Percentiles rank a stretch among this genome's conserved stretches.
These are phyloP conservation scores for Hymenoscyphus repandus DNA, from an alignment of 2,329 filamentous ascomycete genomes.

Conservation along the genomic window DNA sequence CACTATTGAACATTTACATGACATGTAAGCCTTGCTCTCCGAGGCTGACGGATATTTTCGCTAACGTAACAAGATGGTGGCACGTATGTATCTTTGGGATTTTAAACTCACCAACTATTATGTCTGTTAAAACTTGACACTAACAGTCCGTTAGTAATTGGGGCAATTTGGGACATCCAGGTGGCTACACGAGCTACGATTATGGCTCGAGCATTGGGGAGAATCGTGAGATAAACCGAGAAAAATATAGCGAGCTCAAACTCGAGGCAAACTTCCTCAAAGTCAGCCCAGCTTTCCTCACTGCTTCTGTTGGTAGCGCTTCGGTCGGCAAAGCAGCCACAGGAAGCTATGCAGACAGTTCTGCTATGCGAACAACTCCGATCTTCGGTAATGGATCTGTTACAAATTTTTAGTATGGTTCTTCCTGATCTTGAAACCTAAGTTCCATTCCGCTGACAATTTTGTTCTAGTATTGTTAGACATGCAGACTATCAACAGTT, in stretches of 20 bases:
- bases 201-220: constrained; percentile 62
- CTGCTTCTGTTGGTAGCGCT: constrained; percentile 42
- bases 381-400: constrained; percentile 49
- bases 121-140: background rate
- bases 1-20: constrained; percentile 73
- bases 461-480: constrained; percentile 41
- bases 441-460: background rate
- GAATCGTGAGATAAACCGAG: constrained; percentile 59
- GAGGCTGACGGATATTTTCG: constrained; percentile 43
- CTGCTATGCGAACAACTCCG: constrained; percentile 48
- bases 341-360: constrained; percentile 47
- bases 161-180: constrained; percentile 69
- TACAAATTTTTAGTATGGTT: constrained; percentile 51
- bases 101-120: background rate
- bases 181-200: constrained; percentile 55
- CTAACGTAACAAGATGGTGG: constrained; percentile 52
- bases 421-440: background rate
- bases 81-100: constrained; percentile 38
- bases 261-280: constrained; percentile 70
- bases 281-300: constrained; percentile 65
- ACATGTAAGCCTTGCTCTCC: constrained; percentile 33
- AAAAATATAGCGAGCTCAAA: constrained; percentile 78
- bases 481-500: constrained; percentile 61
- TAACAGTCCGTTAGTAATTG: constrained; percentile 49
- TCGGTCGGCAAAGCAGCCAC: constrained; percentile 34